Conservation (phyloP, 2,329 filamentous ascomycete species). For the Harringtonia aguacate region DNA sequence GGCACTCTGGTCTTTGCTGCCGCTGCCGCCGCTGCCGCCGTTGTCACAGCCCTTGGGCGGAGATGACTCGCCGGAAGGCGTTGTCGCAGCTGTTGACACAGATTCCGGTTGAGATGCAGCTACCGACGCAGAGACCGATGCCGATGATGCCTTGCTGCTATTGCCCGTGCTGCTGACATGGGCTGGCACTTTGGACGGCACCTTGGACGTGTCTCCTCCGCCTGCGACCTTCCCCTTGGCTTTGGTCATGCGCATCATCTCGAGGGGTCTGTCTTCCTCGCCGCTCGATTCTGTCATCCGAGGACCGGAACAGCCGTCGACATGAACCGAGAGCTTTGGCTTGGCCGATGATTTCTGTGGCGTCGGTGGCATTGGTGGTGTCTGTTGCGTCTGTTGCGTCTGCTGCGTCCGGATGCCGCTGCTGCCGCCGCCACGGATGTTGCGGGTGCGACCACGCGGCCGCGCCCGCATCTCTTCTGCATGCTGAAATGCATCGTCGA, state of each 20-base stretch:
- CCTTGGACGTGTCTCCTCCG: too few species aligned
- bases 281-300: conserved; percentile 59
- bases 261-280: conserved; percentile 71
- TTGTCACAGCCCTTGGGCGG: background rate
- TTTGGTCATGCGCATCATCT: conserved; percentile 61
- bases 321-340: too few species aligned
- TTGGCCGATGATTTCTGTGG: too few species aligned
- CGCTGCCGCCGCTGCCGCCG: background rate
- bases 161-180: background rate
- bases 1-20: background rate
- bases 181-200: too few species aligned
- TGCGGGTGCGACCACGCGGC: background rate
- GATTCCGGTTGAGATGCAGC: too few species aligned
- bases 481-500: conserved; percentile 60
- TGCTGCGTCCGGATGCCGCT: background rate
- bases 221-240: conserved; percentile 17
- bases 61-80: background rate
- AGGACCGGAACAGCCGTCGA: too few species aligned
- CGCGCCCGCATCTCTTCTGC: conserved; percentile 29
- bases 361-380: too few species aligned
- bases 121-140: too few species aligned
- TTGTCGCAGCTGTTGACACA: background rate
- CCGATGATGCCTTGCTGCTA: too few species aligned
- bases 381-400: background rate
- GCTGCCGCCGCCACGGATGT: background rate